Evolutionary conservation across 495 filamentous ascomycete species (phyloP).

Genomic region (Lophium mytilinum): DNA sequence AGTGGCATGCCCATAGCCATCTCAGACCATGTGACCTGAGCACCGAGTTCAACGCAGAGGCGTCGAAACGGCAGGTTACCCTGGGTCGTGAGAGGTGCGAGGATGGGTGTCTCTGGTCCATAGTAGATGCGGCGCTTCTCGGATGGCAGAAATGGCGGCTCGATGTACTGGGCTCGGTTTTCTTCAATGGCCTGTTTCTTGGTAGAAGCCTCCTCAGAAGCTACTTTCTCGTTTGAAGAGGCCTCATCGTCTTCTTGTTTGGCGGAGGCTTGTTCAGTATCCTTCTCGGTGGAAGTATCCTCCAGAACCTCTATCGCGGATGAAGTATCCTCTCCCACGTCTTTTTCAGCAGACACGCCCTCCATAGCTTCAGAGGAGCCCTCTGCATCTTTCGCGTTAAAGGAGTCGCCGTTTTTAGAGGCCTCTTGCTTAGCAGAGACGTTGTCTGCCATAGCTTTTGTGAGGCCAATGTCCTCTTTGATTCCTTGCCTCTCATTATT

Average conservation of each 20-base stretch:
- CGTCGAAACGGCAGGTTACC: slow-evolving; percentile 95
- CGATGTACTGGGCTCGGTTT: slow-evolving; percentile 66
- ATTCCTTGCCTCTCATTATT: slow-evolving; percentile 13
- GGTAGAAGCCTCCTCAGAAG: too few relatives aligned
- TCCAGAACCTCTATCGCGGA: background rate
- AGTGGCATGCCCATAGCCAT: slow-evolving; percentile 93
- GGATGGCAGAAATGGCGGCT: slow-evolving; percentile 78
- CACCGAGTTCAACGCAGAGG: slow-evolving; percentile 82
- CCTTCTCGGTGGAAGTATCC: slow-evolving; percentile 38
- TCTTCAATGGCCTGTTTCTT: slow-evolving; percentile 43
- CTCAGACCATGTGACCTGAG: slow-evolving; percentile 91
- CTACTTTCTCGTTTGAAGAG: too few relatives aligned
- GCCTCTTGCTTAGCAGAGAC: too few relatives aligned
- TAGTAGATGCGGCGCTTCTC: slow-evolving; percentile 93
- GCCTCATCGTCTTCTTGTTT: too few relatives aligned
- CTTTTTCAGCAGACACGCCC: too few relatives aligned
- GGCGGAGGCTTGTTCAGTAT: too few relatives aligned
- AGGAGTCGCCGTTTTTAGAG: too few relatives aligned
- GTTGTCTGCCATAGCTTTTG: too few relatives aligned
- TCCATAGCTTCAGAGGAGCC: too few relatives aligned
- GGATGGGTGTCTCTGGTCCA: slow-evolving; percentile 79
- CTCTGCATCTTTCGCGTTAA: too few relatives aligned
- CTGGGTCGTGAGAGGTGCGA: slow-evolving; percentile 87
- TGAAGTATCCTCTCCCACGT: too few relatives aligned
- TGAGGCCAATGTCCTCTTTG: background rate